Base-by-base conservation (phyloP, 148 eudicot genomes). In the Chenopodium quinoa region DNA sequence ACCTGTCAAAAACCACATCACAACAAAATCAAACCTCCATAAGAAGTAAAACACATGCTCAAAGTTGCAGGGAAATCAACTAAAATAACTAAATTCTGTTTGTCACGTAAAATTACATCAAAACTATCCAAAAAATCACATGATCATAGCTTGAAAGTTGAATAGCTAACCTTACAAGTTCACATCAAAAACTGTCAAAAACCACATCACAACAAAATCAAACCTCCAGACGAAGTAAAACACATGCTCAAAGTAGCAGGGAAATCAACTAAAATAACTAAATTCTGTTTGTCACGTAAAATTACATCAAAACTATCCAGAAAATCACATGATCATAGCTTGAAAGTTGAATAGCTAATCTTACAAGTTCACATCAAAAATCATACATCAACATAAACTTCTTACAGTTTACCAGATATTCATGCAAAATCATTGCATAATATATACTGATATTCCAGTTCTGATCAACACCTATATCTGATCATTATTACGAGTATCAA, bases 1-100 rank as follows among this genome's bases (percentile, higher is more conserved):
- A 91, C 97, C 97, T 92, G 80, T 47, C 79, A 73, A 69, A 52
- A 69, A 23, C 58, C 75, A 72, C 44, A 78, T 34, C 64, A 29
- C 74, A 73, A 60, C 58, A 27, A 27, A 27, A 27, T 27, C 29
- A 27, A 27, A 27, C 29, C 29, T 27, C 29, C 29, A 27, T 0
- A 27, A 27, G 56, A 63, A 65, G 11, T 12, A 9, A 75, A 74
- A 27, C 17, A 80, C 31, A 32, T 17, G 22, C 25, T 73, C 32
- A 46, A n/a, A 47, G 14, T 47, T 46, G 27, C 76, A 48, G 58
- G 10, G 1, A 3, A 9, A 12, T 47, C 31, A 48, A 46, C 2
- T 19, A 2, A 13, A 7, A 32, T 1, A 40, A 48, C 14, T 4
- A 34, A 14, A 0, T 64, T 23, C 9, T 32, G 9, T 34, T 31